A percentile compares a stretch with the other conserved stretches of the same genome.
These are phyloP conservation scores for Penicillium sp. DNA, from an alignment of 2,329 filamentous ascomycete genomes.

Conservation along the genomic window DNA sequence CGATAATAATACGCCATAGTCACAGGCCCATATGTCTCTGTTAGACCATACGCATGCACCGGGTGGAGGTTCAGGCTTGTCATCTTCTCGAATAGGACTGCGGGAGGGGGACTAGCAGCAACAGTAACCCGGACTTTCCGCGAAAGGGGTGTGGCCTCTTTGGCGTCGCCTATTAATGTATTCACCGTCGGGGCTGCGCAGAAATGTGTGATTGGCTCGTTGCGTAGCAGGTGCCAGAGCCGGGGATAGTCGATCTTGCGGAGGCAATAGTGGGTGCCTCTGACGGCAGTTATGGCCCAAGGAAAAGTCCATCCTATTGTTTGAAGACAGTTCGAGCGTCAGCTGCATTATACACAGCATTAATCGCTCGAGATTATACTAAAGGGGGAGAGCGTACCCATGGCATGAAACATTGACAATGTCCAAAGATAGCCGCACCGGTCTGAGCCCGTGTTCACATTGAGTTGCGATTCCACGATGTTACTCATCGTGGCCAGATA, in stretches of 20 bases:
- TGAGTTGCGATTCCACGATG: constrained; percentile 82
- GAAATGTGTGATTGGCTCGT: constrained; percentile 90
- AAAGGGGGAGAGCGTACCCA: constrained; percentile 56
- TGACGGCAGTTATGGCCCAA: constrained; percentile 89
- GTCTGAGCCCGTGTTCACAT: constrained; percentile 72
- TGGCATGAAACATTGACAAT: constrained; percentile 80
- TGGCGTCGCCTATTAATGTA: constrained; percentile 81
- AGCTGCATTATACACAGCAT: constrained; percentile 3
- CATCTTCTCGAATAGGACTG: constrained; percentile 94
- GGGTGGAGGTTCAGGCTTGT: constrained; percentile 81
- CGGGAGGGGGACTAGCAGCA: constrained; percentile 86
- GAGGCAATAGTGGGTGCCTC: constrained; percentile 95
- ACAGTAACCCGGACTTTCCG: constrained; percentile 84
- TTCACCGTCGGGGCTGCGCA: constrained; percentile 97
- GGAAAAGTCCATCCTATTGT: constrained; percentile 81
- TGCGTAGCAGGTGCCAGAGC: constrained; percentile 87
- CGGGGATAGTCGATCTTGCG: constrained; percentile 93
- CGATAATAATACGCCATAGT: constrained; percentile 91
- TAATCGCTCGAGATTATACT: background rate
- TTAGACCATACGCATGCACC: constrained; percentile 88
- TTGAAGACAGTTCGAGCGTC: too few species aligned
- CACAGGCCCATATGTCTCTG: constrained; percentile 92
- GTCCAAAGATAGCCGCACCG: constrained; percentile 89
- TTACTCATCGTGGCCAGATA: constrained; percentile 87
- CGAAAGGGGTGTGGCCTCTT: constrained; percentile 72